Base-by-base conservation (phyloP, 2,329 filamentous ascomycete species). In the Clarireedia paspali region DNA sequence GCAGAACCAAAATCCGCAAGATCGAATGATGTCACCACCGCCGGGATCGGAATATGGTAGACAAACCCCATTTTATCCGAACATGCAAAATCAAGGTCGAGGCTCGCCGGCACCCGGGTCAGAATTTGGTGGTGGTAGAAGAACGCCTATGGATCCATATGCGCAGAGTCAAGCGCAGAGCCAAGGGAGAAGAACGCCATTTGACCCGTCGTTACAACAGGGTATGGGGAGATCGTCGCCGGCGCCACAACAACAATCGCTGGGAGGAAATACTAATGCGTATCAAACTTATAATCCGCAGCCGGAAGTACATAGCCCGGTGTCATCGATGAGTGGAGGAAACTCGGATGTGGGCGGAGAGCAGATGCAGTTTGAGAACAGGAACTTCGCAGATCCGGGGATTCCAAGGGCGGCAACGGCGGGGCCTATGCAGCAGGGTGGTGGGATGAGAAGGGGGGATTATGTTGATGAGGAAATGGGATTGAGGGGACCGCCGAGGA, bases 11-110 rank as follows among this genome's bases (percentile, higher is more conserved):
- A 53, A 47, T 47, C 23, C 51, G 17, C 40, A 39, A 26, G 47
- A 53, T 10, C 51, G 51, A 17, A 47, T 47, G 20, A 44, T 50
- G 26, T 44, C 52, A 12, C 46, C 52, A 24, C 2, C 24, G 40
- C 27, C 46, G 20, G 51, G 52, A 15, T 34, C 45, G 17, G 52
- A 49, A 42, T 55, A 50, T 44, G 52, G 52, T 3, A 50, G 42
- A 51, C 38, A 44, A 7, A 30, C 34, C 6, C 36, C 49, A 14
- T 51, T 40, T n/a, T 38, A 50, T 50, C 48, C 48, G 17, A 24
- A 9, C 14, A 12, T 40, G 24, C 48, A 50, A 40, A 50, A 40
- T 50, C 48, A 50, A 50, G 34, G 20, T 7, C 34, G 48, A n/a
- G 23, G 20, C 24, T 40, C 48, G 17, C 34, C 48, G 15, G 34